Conservation (phyloP, 1,284 basidiomycete species). For the Ustilago curta region DNA sequence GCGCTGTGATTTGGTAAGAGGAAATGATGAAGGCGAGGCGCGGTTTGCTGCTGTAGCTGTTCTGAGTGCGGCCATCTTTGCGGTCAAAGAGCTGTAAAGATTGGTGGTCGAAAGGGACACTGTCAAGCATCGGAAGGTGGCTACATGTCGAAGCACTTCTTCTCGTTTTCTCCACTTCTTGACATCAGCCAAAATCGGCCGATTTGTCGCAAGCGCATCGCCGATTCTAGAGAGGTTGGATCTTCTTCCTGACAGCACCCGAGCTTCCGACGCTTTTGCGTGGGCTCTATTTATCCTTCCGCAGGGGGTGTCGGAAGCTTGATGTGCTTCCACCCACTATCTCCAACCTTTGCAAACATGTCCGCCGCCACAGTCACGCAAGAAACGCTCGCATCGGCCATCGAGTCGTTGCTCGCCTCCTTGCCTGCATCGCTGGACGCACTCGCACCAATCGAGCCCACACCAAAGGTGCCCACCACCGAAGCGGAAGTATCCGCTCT, state of each 20-base stretch:
- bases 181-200: constrained; percentile 10
- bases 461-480: constrained; percentile 34
- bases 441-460: constrained; percentile 31
- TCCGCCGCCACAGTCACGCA: constrained; percentile 18
- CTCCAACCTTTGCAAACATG: constrained; percentile 3
- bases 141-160: constrained; percentile 8
- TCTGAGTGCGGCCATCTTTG: constrained; percentile 23
- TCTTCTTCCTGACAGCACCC: constrained; percentile 11
- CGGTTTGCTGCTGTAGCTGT: constrained; percentile 8
- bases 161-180: constrained; percentile 23
- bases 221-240: constrained; percentile 14
- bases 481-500: constrained; percentile 42
- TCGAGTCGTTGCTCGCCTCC: constrained; percentile 28
- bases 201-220: constrained; percentile 2
- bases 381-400: constrained; percentile 23
- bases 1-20: not conserved
- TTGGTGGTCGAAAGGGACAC: not conserved
- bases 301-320: not conserved
- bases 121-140: not conserved
- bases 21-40: not conserved
- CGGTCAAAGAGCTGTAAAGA: not conserved
- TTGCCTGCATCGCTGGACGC: constrained; percentile 16
- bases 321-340: constrained; percentile 1
- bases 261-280: constrained; percentile 22
- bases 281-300: not conserved